Evolutionary conservation across 441 rosid genomes (phyloP), one percentile per base, ranked within the genome.

Genomic region (Manihot esculenta): DNA sequence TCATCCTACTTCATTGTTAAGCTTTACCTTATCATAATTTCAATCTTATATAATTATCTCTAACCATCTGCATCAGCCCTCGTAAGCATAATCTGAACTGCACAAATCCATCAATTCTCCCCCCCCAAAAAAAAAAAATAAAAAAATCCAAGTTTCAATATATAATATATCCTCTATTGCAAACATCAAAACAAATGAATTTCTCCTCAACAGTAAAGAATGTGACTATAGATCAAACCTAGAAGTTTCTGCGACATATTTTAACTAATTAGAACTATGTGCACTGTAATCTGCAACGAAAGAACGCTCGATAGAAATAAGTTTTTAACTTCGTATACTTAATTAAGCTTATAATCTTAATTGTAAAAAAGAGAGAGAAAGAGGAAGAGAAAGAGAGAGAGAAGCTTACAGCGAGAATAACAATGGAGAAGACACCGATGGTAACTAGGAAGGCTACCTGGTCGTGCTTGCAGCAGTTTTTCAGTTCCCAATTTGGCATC

Each of bases 401-500:
- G 48, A 59, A 26, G 20, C 44, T 33, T 78, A 90, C 98, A 81
- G 83, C 76, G 73, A 93, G 86, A 58, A 93, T 91, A 70, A 82
- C 95, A 63, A 93, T 80, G 66, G 91, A 90, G 89, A 81, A 93
- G 81, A 89, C 86, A 24, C 88, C 98, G 64, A 87, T 82, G 48
- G 87, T 84, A 55, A 81, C 76, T 18, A 93, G 64, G 77, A 84
- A 93, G 57, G 74, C 24, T 67, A 74, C 78, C 74, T 93, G 98
- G 72, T 88, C 85, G 33, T 81, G 82, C 75, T 86, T 73, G 81
- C 98, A 89, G 76, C 98, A 93, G 69, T 77, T 73, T 57, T 75
- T 86, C 48, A 88, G 91, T 82, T 86, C 97, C 98, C 97, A 91
- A 70, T 87, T 83, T 30, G 91, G 85, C 77, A 83, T 77, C 20